These are phyloP conservation scores for Babesia caballi DNA, from an alignment of 169 alveolate species.

Conservation along the genomic window DNA sequence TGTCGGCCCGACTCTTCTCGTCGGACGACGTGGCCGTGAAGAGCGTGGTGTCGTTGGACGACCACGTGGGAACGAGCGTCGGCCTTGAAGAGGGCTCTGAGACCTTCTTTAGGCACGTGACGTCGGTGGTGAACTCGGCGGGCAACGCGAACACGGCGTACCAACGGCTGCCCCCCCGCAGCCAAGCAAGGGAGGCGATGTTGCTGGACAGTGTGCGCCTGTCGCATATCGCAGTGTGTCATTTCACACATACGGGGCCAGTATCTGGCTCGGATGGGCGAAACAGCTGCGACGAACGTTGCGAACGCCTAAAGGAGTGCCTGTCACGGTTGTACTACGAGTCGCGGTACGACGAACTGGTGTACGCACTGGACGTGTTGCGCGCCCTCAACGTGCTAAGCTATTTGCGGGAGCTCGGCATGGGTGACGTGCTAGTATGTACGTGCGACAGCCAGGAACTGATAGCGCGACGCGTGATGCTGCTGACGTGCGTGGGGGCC, in stretches of 20 bases:
- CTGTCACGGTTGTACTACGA: background rate
- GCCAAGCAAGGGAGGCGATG: background rate
- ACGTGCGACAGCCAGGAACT: slow-evolving; percentile 36
- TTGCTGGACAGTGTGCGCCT: slow-evolving; percentile 6
- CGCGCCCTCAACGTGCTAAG: background rate
- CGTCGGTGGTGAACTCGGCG: background rate
- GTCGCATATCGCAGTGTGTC: slow-evolving; percentile 11
- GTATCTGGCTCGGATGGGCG: no score
- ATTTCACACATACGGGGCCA: slow-evolving; percentile 21
- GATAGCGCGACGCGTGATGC: slow-evolving; percentile 18
- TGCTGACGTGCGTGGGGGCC: slow-evolving; percentile 45
- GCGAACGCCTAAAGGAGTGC: background rate
- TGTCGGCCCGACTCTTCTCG: background rate
- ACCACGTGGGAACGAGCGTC: background rate
- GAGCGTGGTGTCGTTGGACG: slow-evolving; percentile 12
- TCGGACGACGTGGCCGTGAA: slow-evolving; percentile 37
- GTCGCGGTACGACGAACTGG: background rate
- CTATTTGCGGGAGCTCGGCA: background rate
- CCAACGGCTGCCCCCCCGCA: background rate
- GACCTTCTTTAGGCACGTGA: slow-evolving; percentile 5
- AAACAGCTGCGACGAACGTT: background rate
- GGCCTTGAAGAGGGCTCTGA: background rate
- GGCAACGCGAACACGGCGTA: background rate
- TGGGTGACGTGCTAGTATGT: background rate
- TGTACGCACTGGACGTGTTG: background rate